Base-by-base conservation (phyloP, 129 eudicot genomes). In the Scalesia atractyloides region DNA sequence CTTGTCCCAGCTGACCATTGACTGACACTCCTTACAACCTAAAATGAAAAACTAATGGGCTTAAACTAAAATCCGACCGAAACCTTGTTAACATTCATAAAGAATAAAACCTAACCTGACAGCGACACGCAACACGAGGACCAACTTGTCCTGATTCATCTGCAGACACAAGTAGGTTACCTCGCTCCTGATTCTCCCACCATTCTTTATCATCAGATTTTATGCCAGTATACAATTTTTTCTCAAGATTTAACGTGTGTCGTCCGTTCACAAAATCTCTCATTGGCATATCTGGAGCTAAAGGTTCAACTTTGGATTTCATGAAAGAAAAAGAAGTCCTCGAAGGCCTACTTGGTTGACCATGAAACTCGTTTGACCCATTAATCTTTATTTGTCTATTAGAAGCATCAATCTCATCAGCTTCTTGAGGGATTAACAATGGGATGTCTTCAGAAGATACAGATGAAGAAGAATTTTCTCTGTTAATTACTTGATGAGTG, bases 1-100 rank as follows among this genome's bases (percentile, higher is more conserved):
- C 98, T 88, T 43, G 98, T 94, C 33, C 98, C 98, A 76, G 97
- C 98, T 57, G 98, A 94, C 98, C 98, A 94, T 50, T 90, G 98
- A 73, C 96, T 90, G 75, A 94, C 98, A 73, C 98, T 94, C 78
- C 98, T 84, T 48, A 94, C 73, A 54, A 94, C 84, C 97, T 94
- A 86, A 64, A 79, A 72, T 14, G 63, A 11, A 54, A 69, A 58
- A 47, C 39, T 46, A 53, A 15, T 16, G 69, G 74, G 66, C 49
- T 37, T 46, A 57, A 62, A 26, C 53, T 11, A 44, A 41, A 41
- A 41, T 6, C 1, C 7, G 67, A 54, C 68, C 22, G 17, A 76
- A 56, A 46, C 3, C 1, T 14, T 48, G 4, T 47, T 19, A 46
- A 17, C 19, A 62, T 73, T 16, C 51, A 47, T 19, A 41, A 49